Evolutionary conservation across 1,139 yeast genomes (phyloP).

Genomic region (Taiozyma sp.): DNA sequence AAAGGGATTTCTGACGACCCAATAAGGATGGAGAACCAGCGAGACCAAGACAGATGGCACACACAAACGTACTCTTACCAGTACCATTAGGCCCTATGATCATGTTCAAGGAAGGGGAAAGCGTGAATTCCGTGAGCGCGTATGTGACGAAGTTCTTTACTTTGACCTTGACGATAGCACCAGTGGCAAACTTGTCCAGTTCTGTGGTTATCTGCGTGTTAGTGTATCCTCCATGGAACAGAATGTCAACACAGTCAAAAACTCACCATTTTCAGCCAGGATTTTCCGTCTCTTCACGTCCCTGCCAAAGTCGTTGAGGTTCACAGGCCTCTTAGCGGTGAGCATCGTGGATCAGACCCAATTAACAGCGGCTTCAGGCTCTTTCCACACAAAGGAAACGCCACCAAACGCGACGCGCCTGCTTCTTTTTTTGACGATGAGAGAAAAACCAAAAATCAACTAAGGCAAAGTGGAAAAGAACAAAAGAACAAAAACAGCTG

Average conservation of each 20-base stretch:
- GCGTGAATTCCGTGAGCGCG: slow-evolving; percentile 63
- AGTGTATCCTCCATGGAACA: not conserved
- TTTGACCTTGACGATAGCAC: slow-evolving; percentile 62
- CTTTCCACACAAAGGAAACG: too few relatives aligned
- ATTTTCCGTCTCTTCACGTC: slow-evolving; percentile 4
- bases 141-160: slow-evolving; percentile 82
- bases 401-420: not conserved
- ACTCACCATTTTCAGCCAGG: slow-evolving; percentile 14
- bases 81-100: slow-evolving; percentile 97
- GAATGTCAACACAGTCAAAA: not conserved
- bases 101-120: slow-evolving; percentile 86
- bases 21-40: slow-evolving; percentile 76
- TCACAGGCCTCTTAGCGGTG: not conserved
- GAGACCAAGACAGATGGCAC: slow-evolving; percentile 88
- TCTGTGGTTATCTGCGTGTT: slow-evolving; percentile 1
- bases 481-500: not conserved
- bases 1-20: slow-evolving; percentile 66
- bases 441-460: not conserved
- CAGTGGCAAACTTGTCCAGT: slow-evolving; percentile 33
- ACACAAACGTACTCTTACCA: slow-evolving; percentile 90
- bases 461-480: not conserved
- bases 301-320: slow-evolving; percentile 5
- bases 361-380: not conserved
- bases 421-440: not conserved
- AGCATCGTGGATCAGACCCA: not conserved